A percentile compares a stretch with the other conserved stretches of the same genome.
Conservation (phyloP, 495 filamentous ascomycete species). For the Penicillium atrosanguineum region DNA sequence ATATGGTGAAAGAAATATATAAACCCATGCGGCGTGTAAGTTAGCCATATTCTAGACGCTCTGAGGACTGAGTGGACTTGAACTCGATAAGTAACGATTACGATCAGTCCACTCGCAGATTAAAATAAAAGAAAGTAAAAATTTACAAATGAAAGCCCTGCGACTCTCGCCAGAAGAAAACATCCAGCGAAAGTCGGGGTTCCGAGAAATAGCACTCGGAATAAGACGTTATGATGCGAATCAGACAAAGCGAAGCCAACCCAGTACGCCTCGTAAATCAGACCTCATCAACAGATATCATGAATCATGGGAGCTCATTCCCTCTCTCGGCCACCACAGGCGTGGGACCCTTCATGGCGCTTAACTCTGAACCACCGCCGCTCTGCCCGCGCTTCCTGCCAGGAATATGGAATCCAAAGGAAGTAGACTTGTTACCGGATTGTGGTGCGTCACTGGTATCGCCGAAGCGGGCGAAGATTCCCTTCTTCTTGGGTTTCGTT, state of each 20-base stretch:
- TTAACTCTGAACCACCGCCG: conserved; percentile 68
- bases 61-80: neutral
- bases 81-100: neutral
- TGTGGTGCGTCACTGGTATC: conserved; percentile 46
- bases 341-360: conserved; percentile 45
- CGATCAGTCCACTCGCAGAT: conserved; percentile 5
- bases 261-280: conserved; percentile 12
- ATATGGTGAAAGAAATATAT: too few relatives aligned
- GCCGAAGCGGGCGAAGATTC: conserved; percentile 84
- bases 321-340: conserved; percentile 26
- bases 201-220: neutral
- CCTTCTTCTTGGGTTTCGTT: conserved; percentile 68
- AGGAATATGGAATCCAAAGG: conserved; percentile 62
- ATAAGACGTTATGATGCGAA: neutral
- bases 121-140: neutral
- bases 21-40: neutral
- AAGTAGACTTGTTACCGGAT: conserved; percentile 46
- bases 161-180: neutral
- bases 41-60: neutral
- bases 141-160: neutral
- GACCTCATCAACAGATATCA: conserved; percentile 4
- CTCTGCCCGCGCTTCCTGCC: conserved; percentile 74
- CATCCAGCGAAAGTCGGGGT: neutral
- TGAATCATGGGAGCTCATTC: conserved; percentile 19
- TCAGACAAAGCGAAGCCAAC: conserved; percentile 3